Evolutionary conservation across 1,139 yeast genomes (phyloP).

Genomic region (Suhomyces bokatorum): DNA sequence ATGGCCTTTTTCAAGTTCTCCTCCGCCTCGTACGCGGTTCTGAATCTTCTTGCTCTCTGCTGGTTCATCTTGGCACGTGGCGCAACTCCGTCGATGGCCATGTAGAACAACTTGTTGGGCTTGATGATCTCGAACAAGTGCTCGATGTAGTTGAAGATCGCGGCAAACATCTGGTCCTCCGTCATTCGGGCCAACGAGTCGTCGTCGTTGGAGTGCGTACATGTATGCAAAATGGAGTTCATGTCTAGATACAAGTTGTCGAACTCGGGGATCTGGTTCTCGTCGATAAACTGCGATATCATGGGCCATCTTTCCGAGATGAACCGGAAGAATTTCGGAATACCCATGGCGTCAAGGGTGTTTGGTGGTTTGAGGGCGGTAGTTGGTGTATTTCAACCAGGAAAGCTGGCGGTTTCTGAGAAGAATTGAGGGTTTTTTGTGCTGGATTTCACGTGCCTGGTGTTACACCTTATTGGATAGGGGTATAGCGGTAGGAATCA

Average conservation of each 20-base stretch:
- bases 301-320: slow-evolving; percentile 99
- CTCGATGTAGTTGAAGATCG: slow-evolving; percentile 93
- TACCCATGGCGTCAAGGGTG: slow-evolving; percentile 48
- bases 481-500: not conserved
- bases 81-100: slow-evolving; percentile 99
- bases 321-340: slow-evolving; percentile 93
- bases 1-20: slow-evolving; percentile 66
- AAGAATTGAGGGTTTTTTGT: not conserved
- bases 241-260: slow-evolving; percentile 94
- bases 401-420: not conserved
- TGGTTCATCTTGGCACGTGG: slow-evolving; percentile 99
- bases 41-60: slow-evolving; percentile 94
- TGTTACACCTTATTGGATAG: not conserved
- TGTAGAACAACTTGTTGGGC: slow-evolving; percentile 84
- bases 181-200: slow-evolving; percentile 62
- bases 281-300: slow-evolving; percentile 86
- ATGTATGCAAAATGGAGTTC: slow-evolving; percentile 94
- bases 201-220: slow-evolving; percentile 74
- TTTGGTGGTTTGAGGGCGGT: not conserved
- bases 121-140: slow-evolving; percentile 85
- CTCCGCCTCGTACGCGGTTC: slow-evolving; percentile 94
- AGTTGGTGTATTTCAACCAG: not conserved
- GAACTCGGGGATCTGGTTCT: slow-evolving; percentile 84
- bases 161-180: slow-evolving; percentile 89
- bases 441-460: not conserved